Base-by-base conservation (phyloP, 106 monocot genomes). In the Apostasia ramifera region DNA sequence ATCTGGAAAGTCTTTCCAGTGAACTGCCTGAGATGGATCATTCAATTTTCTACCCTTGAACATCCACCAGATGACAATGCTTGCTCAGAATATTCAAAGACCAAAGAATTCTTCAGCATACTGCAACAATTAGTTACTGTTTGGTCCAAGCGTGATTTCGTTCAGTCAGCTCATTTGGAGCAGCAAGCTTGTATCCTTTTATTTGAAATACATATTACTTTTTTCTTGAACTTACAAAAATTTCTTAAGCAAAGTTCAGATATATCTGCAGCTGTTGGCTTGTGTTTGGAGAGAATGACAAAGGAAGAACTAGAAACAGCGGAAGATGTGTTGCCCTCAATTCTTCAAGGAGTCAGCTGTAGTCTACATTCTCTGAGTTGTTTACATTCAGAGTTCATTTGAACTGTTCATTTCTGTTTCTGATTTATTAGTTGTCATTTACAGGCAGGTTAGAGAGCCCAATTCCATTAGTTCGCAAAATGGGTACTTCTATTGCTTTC, bases 311-410 rank as follows among this genome's bases (percentile, higher is more conserved):
- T 98, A 12, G 98, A 98, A 80, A 78, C 78, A 69, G 83, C 85
- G 14, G 78, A 77, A 73, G 83, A 93, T 63, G 68, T 85, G 15
- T 66, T 98, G 81, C 72, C 83, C 68, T 85, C 73, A 6, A 90
- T 98, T 78, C 98, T 98, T 80, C 85, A 98, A 77, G 98, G 98
- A 83, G 90, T 98, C 73, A 98, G 87, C 82, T 98, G 98, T 98
- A 87, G 12, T 55, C 63, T 74, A 57, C 65, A 70, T 64, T 59
- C 57, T 47, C 56, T 44, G 10, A n/a, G 41, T 44, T 43, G 14
- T 63, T 40, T 52, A 62, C 11, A 67, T 46, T 76, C 1, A 1
- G 4, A n/a, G 40, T 65, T 47, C 12, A 40, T 53, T 44, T 26
- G 41, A 37, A 44, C 47, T 64, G 44, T 4, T 39, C 49, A 0